phyloP scores from a whole-genome alignment of 352 stramenopile species.

The Phytopythium helicoides region DNA sequence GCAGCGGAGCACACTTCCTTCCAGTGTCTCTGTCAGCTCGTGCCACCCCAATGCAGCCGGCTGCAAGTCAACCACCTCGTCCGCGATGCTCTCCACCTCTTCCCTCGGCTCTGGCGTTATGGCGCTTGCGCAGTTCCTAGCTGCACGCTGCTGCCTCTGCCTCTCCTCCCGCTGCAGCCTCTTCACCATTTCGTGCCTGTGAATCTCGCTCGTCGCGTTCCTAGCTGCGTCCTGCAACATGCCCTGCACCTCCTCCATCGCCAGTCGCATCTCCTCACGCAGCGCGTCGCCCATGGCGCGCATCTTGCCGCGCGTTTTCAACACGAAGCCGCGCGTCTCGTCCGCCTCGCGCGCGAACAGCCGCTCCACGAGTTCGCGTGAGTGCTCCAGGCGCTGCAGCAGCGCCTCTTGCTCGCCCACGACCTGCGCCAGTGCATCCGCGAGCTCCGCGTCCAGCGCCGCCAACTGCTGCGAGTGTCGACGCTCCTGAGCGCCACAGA shows the following conservation, averaged over 20 bases:
- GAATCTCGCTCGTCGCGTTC: no score
- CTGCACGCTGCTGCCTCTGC: no score
- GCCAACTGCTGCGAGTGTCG: background rate
- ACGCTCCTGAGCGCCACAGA: no score
- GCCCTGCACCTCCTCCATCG: constrained; percentile 10
- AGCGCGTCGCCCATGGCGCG: constrained; percentile 8
- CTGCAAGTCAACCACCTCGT: no score
- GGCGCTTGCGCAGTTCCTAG: no score
- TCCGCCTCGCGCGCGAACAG: constrained; percentile 19
- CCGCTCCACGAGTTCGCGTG: constrained; percentile 8
- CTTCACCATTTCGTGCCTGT: no score
- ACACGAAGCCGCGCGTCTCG: constrained; percentile 16
- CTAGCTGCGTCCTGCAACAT: constrained; percentile 1
- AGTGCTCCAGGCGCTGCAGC: constrained; percentile 14
- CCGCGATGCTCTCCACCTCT: no score
- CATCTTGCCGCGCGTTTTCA: constrained; percentile 18
- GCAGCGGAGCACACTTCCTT: no score
- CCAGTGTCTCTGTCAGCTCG: no score
- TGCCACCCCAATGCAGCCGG: no score
- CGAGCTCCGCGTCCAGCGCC: background rate
- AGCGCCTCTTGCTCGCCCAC: constrained; percentile 8
- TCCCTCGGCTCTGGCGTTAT: no score
- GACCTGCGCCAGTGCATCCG: constrained; percentile 11
- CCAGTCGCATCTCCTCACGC: constrained; percentile 7
- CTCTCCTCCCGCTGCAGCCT: no score